A percentile compares a stretch with the other conserved stretches of the same genome.
These are phyloP conservation scores for Talaromyces amestolkiae DNA, from an alignment of 2,329 filamentous ascomycete species.

Conservation along the genomic window DNA sequence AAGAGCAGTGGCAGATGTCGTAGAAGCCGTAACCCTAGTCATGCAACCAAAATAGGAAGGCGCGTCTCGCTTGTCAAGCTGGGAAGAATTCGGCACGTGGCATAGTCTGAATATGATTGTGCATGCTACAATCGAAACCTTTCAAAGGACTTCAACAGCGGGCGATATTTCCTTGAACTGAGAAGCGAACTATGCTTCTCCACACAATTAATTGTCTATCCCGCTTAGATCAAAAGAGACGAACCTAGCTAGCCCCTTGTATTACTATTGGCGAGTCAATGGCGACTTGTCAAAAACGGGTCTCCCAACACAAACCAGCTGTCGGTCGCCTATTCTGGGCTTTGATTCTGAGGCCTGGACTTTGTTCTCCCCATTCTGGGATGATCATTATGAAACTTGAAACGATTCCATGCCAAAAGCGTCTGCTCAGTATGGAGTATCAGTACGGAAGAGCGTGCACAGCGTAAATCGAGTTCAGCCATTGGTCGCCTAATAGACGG, in stretches of 20 bases:
- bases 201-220: neutral
- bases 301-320: neutral
- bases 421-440: neutral
- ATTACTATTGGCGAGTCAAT: neutral
- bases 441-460: no score
- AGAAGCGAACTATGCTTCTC: neutral
- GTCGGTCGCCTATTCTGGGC: neutral
- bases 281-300: neutral
- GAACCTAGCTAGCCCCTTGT: neutral
- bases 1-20: neutral
- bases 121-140: neutral
- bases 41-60: neutral
- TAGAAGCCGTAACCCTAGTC: neutral
- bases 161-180: neutral
- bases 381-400: conserved; percentile 2
- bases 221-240: neutral
- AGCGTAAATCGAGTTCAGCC: neutral
- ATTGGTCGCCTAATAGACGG: neutral
- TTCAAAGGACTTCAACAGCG: neutral
- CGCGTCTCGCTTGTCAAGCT: neutral
- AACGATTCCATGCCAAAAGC: neutral
- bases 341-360: neutral
- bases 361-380: neutral
- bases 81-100: neutral
- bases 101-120: neutral